These are phyloP conservation scores for Penicillium freii DNA, from an alignment of 2,329 filamentous ascomycete species.

Conservation along the genomic window DNA sequence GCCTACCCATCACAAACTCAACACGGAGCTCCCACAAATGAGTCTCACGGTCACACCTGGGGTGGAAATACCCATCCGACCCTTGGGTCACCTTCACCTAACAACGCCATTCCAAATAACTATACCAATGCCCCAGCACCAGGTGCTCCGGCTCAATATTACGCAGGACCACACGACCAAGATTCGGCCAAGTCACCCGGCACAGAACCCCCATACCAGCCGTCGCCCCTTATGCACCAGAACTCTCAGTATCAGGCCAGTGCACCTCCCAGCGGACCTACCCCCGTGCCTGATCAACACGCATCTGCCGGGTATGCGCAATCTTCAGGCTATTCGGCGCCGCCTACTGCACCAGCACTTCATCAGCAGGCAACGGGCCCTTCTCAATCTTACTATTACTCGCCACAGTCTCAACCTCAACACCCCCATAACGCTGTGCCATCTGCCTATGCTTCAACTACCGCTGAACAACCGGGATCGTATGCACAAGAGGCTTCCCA, in stretches of 20 bases:
- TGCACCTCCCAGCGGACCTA: conserved; percentile 9
- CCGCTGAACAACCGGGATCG: conserved; percentile 19
- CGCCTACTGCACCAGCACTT: conserved; percentile 5
- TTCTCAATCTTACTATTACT: conserved; percentile 26
- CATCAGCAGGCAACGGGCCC: conserved; percentile 17
- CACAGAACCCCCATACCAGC: conserved; percentile 19
- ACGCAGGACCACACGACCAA: conserved; percentile 15
- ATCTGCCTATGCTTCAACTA: conserved; percentile 18
- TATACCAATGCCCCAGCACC: conserved; percentile 6
- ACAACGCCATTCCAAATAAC: conserved; percentile 10
- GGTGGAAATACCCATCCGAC: conserved; percentile 20
- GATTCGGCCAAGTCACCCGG: conserved; percentile 10
- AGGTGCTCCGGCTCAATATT: conserved; percentile 17
- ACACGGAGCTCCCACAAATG: conserved; percentile 7
- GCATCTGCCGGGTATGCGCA: conserved; percentile 16
- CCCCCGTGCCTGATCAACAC: conserved; percentile 15
- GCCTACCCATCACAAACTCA: conserved; percentile 17
- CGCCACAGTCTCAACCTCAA: conserved; percentile 6
- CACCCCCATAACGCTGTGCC: conserved; percentile 13
- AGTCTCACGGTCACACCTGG: conserved; percentile 17
- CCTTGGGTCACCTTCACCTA: conserved; percentile 19
- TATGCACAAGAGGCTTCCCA: conserved; percentile 19
- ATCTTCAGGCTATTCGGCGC: conserved; percentile 18
- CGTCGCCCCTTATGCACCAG: conserved; percentile 18
- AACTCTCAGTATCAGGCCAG: conserved; percentile 25